Evolutionary conservation across 768 basidiomycete genomes (phyloP).

Genomic region (Neoboletus brunneissimus): DNA sequence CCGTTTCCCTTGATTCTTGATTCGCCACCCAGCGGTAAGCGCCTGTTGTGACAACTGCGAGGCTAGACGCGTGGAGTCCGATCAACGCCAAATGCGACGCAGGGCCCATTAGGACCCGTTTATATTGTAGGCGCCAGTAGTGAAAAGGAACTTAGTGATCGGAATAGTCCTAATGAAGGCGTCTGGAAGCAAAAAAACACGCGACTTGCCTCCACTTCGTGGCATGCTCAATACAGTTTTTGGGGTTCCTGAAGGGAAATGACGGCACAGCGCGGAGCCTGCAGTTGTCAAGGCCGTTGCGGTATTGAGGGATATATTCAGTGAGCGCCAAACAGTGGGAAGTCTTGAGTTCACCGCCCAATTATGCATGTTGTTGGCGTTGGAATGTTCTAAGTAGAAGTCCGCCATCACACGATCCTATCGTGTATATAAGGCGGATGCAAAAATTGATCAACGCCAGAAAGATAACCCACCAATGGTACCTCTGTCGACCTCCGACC

Average conservation of each 20-base stretch:
- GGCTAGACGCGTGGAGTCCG: background rate
- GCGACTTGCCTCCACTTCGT: background rate
- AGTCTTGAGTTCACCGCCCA: background rate
- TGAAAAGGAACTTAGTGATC: background rate
- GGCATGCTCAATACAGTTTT: background rate
- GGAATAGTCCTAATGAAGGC: background rate
- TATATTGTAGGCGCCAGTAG: background rate
- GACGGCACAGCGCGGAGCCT: slow-evolving; percentile 10
- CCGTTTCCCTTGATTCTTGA: background rate
- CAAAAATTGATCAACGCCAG: background rate
- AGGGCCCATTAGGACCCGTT: background rate
- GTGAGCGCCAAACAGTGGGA: slow-evolving; percentile 3
- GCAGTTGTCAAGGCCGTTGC: background rate
- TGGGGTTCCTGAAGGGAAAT: background rate
- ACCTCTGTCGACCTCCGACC: slow-evolving; percentile 22
- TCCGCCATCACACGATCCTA: background rate
- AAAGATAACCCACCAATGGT: slow-evolving; percentile 16
- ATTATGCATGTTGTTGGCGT: background rate
- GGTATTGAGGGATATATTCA: background rate
- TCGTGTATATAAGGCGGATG: slow-evolving; percentile 15
- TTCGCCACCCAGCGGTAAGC: background rate
- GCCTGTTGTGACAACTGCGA: background rate
- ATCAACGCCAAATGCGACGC: slow-evolving; percentile 4
- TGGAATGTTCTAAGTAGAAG: background rate
- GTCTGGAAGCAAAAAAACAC: background rate